These are phyloP conservation scores for Echinochloa phyllopogon DNA, from an alignment of 176 grass and related monocot species.

Conservation along the genomic window DNA sequence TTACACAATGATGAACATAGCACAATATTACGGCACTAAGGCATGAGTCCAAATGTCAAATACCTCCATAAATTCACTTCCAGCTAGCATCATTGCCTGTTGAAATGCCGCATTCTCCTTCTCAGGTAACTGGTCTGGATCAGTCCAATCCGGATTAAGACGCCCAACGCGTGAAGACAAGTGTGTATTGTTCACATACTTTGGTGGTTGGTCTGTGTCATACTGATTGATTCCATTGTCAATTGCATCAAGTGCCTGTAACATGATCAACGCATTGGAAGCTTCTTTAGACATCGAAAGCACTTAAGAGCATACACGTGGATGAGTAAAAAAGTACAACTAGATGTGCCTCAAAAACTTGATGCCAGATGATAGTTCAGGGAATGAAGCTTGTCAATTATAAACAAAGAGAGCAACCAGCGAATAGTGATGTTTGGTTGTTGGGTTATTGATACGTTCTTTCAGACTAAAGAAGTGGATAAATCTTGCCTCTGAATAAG, in stretches of 20 bases:
- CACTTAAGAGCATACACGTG: not conserved
- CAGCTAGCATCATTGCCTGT: constrained; percentile 79
- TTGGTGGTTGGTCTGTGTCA: constrained; percentile 86
- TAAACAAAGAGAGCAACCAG: not conserved
- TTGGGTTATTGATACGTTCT: not conserved
- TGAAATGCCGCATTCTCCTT: constrained; percentile 94
- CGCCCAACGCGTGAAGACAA: constrained; percentile 87
- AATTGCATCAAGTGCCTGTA: constrained; percentile 92
- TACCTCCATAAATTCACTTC: constrained; percentile 96
- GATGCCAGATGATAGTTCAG: not conserved
- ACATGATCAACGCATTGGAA: constrained; percentile 14
- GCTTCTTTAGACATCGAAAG: constrained; percentile 24
- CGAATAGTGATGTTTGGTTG: not conserved
- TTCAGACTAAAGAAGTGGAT: not conserved
- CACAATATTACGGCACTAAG: not conserved
- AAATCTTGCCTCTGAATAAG: not conserved
- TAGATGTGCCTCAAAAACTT: not conserved
- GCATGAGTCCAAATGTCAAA: not conserved
- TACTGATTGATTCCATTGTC: constrained; percentile 98
- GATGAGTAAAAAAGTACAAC: not conserved
- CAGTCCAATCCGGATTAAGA: constrained; percentile 89
- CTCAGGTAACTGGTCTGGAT: constrained; percentile 88
- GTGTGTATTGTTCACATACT: constrained; percentile 93
- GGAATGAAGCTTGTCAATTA: not conserved
- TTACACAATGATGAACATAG: not conserved